A percentile compares a stretch with the other conserved stretches of the same genome.
Conservation (phyloP, 2,329 filamentous ascomycete genomes). For the Fusarium pilosicola region DNA sequence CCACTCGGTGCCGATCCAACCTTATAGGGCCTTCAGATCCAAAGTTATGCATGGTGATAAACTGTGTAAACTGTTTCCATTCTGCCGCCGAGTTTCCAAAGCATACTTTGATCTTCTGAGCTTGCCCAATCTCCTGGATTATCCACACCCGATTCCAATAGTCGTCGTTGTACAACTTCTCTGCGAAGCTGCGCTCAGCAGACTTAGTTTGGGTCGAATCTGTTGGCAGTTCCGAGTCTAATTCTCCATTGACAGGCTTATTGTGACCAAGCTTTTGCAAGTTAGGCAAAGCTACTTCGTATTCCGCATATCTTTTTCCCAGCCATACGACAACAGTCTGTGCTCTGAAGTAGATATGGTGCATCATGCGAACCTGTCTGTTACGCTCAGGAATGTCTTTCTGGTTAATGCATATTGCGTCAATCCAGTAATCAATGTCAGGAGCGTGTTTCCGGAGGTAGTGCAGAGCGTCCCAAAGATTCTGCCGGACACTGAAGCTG, state of each 20-base stretch:
- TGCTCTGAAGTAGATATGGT: neutral
- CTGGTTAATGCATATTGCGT: neutral
- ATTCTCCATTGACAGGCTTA: fast-evolving
- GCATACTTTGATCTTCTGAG: neutral
- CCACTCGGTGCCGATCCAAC: neutral
- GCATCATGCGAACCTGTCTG: neutral
- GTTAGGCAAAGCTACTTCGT: neutral
- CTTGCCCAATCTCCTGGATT: neutral
- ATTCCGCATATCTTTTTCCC: neutral
- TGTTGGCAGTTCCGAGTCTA: fast-evolving
- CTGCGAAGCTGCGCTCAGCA: neutral
- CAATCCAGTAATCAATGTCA: neutral
- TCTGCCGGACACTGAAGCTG: neutral
- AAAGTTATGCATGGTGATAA: neutral
- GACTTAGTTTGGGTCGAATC: fast-evolving
- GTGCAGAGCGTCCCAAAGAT: neutral
- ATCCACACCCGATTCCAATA: neutral
- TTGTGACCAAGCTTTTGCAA: neutral
- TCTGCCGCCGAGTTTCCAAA: neutral
- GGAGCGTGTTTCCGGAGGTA: neutral
- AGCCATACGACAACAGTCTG: neutral
- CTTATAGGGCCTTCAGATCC: neutral
- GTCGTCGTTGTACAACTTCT: neutral
- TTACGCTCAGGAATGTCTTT: neutral
- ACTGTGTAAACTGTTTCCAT: neutral